Percentiles rank a stretch among this genome's conserved stretches.
Conservation (phyloP, 495 filamentous ascomycete species). For the Cladorrhinum samala region DNA sequence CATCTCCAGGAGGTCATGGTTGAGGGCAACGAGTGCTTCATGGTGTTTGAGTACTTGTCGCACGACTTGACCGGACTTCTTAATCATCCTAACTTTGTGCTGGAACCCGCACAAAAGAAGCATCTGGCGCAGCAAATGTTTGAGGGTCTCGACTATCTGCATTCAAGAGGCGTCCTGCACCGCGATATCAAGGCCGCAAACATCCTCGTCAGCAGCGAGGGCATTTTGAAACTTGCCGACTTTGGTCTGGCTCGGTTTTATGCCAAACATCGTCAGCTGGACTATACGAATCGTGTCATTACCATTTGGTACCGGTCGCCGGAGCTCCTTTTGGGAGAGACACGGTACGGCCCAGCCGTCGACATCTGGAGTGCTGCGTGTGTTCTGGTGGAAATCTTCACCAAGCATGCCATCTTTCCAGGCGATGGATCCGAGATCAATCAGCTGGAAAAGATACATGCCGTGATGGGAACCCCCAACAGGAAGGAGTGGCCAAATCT, state of each 20-base stretch:
- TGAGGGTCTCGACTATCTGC: conserved; percentile 88
- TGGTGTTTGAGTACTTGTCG: conserved; percentile 98
- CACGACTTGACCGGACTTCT: conserved; percentile 71
- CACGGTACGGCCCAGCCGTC: conserved; percentile 87
- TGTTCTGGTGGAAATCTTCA: conserved; percentile 96
- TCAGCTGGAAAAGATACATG: conserved; percentile 93
- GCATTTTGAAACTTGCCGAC: conserved; percentile 87
- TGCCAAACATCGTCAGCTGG: conserved; percentile 82
- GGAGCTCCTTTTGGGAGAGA: conserved; percentile 89
- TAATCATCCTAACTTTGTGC: conserved; percentile 88
- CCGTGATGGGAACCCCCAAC: conserved; percentile 84
- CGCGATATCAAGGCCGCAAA: conserved; percentile 95
- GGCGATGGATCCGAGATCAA: conserved; percentile 92
- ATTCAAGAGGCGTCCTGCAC: conserved; percentile 88
- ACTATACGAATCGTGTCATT: conserved; percentile 98
- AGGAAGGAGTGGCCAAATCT: conserved; percentile 79
- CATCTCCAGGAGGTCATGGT: conserved; percentile 93
- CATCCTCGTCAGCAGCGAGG: conserved; percentile 84
- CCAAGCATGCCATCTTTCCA: conserved; percentile 88
- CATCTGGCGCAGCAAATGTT: conserved; percentile 91
- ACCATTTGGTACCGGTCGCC: conserved; percentile 96
- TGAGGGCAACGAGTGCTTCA: conserved; percentile 96
- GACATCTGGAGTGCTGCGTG: conserved; percentile 98
- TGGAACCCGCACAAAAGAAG: conserved; percentile 85
- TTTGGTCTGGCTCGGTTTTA: conserved; percentile 98